phyloP scores from a whole-genome alignment of 768 basidiomycete species.

The Pseudohyphozyma bogoriensis region DNA sequence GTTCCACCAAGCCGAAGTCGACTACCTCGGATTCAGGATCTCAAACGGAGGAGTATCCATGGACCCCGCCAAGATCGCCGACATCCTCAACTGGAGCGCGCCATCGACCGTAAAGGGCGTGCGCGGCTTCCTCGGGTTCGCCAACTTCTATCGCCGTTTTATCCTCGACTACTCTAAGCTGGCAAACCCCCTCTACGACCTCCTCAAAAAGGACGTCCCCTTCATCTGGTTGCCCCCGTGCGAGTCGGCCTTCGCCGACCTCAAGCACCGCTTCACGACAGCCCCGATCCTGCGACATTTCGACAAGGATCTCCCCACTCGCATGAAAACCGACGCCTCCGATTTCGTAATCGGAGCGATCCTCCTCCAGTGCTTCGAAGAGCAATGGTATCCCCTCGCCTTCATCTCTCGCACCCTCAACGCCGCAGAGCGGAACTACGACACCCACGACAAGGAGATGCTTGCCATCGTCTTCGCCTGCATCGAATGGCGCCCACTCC shows the following conservation, averaged over 20 bases:
- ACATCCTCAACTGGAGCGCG: constrained; percentile 40
- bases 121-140: constrained; percentile 44
- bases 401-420: constrained; percentile 35
- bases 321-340: background rate
- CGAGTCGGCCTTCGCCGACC: background rate
- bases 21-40: constrained; percentile 42
- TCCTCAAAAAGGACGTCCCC: constrained; percentile 25
- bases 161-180: constrained; percentile 40
- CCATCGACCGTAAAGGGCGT: constrained; percentile 38
- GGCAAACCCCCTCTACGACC: constrained; percentile 28
- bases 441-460: constrained; percentile 48
- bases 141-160: constrained; percentile 45
- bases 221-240: background rate
- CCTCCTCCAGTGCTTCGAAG: constrained; percentile 3
- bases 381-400: constrained; percentile 35
- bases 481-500: constrained; percentile 36
- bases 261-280: background rate
- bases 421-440: constrained; percentile 44
- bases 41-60: constrained; percentile 38
- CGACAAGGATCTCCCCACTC: background rate
- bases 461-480: constrained; percentile 43
- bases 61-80: constrained; percentile 42
- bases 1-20: constrained; percentile 24
- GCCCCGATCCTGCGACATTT: constrained; percentile 9
- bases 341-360: background rate